These are phyloP conservation scores for Viola pubescens DNA, from an alignment of 441 rosid genomes.

Conservation along the genomic window DNA sequence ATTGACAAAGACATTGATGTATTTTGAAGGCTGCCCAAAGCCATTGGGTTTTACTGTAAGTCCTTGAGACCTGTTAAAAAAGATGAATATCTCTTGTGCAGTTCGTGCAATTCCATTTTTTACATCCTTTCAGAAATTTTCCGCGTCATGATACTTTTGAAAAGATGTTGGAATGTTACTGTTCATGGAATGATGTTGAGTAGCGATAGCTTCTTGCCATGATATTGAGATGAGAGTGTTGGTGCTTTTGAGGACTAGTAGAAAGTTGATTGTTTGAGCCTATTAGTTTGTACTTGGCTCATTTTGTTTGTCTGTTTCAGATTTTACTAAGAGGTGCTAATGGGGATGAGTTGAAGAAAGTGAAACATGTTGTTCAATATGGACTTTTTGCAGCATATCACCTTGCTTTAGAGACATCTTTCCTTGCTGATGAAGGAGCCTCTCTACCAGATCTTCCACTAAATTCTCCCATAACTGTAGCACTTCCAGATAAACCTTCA, in stretches of 20 bases:
- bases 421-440: slow-evolving; percentile 98
- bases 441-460: slow-evolving; percentile 73
- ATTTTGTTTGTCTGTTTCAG: slow-evolving; percentile 39
- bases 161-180: slow-evolving; percentile 2
- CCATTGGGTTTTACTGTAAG: slow-evolving; percentile 98
- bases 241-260: slow-evolving; percentile 7
- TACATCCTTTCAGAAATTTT: slow-evolving; percentile 4
- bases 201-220: too few relatives aligned
- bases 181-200: slow-evolving; percentile 3
- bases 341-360: slow-evolving; percentile 85
- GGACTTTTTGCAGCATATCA: slow-evolving; percentile 99
- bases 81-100: not conserved
- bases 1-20: slow-evolving; percentile 82
- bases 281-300: slow-evolving; percentile 15
- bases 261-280: slow-evolving; percentile 3
- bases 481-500: slow-evolving; percentile 69
- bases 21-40: slow-evolving; percentile 95
- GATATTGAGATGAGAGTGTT: too few relatives aligned
- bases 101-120: not conserved
- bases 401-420: slow-evolving; percentile 88
- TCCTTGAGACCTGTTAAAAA: slow-evolving; percentile 15
- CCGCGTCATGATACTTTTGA: not conserved
- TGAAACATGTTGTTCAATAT: slow-evolving; percentile 93
- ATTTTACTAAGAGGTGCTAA: slow-evolving; percentile 91
- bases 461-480: slow-evolving; percentile 68